Evolutionary conservation across 306 rosid genomes (phyloP), one percentile per base, ranked within the genome.

Genomic region (Heteromeles arbutifolia): DNA sequence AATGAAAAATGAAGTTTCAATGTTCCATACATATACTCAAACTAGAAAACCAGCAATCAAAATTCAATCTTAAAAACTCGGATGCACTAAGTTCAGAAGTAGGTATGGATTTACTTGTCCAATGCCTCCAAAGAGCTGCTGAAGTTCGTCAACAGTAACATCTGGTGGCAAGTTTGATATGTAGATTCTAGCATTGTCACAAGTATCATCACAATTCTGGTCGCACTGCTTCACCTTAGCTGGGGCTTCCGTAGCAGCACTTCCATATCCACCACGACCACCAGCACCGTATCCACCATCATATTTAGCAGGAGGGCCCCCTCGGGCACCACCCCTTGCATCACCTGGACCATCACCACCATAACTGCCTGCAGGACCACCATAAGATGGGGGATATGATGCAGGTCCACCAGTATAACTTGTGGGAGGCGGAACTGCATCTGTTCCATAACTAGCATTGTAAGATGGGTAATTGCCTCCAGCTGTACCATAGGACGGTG

Each of bases 121-220:
- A 90, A 96, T 96, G 88, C 99, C 98, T 69, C 99, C 97, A 88
- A 96, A 96, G 71, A 96, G 97, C 5, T 88, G 87, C 85, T 87
- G 87, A 82, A 96, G 82, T 87, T 96, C 99, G 5, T 96, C 99
- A 69, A 25, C 78, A 3, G 97, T 90, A 85, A 96, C 97, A 82
- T 96, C 99, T 3, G 92, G 92, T 4, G 99, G 99, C 81, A 96
- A 83, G 80, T 92, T 96, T 45, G 99, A 96, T 22, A 96, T 88
- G 87, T 96, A 96, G 83, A 96, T 96, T 92, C 99, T 90, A 85
- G 98, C 66, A 80, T 96, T 96, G 87, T 92, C 98, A 83, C 99
- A 96, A 8, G 90, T 44, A 68, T 96, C 99, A 19, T 69, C 93
- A 82, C 99, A 96, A 79, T 86, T 88, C 34, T 84, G 89, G 65